Evolutionary conservation across 331 rosid genomes (phyloP).

Genomic region (Rosa hybrid): DNA sequence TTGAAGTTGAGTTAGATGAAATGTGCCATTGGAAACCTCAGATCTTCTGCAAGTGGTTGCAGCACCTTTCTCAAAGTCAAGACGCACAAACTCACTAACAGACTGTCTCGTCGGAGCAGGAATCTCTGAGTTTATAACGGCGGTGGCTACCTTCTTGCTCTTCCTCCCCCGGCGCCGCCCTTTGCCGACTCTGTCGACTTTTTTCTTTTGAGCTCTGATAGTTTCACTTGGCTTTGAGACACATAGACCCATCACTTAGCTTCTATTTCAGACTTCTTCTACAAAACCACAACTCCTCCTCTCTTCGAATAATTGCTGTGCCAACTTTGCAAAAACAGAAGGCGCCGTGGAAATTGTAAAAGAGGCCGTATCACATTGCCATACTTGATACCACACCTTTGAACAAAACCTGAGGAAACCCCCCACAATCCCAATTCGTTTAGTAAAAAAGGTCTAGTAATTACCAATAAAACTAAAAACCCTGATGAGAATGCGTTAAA

Average conservation of each 20-base stretch:
- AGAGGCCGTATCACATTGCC: neutral
- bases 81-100: slow-evolving; percentile 58
- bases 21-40: slow-evolving; percentile 64
- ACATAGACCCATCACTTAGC: slow-evolving; percentile 65
- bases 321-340: neutral
- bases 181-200: slow-evolving; percentile 34
- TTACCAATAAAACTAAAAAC: neutral
- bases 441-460: neutral
- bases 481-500: neutral
- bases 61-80: slow-evolving; percentile 64
- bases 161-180: slow-evolving; percentile 39
- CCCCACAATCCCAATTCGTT: neutral
- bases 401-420: slow-evolving; percentile 11
- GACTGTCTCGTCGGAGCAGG: slow-evolving; percentile 36
- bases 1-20: slow-evolving; percentile 72
- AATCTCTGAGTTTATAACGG: slow-evolving; percentile 15
- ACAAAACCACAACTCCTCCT: slow-evolving; percentile 20
- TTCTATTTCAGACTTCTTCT: slow-evolving; percentile 15
- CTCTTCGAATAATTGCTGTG: neutral
- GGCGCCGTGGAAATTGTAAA: neutral
- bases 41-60: slow-evolving; percentile 56
- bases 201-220: slow-evolving; percentile 21
- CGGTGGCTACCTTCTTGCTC: slow-evolving; percentile 32
- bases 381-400: neutral
- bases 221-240: slow-evolving; percentile 53